phyloP scores from a whole-genome alignment of 1,284 basidiomycete genomes.

The Cutaneotrichosporon sp. region DNA sequence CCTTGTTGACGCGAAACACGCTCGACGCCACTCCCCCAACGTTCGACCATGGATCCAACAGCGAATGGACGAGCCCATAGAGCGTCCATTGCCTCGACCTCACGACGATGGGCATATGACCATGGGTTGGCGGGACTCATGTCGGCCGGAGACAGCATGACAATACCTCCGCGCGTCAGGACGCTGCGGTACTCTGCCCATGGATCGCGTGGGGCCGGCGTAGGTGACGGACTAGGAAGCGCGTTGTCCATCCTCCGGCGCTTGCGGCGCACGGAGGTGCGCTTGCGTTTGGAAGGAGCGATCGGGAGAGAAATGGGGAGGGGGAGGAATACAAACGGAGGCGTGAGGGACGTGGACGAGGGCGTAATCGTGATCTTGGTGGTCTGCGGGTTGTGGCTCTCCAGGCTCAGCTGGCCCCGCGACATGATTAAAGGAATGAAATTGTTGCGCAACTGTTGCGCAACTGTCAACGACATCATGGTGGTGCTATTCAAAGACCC shows the following conservation, averaged over 20 bases:
- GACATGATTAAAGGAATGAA: not conserved
- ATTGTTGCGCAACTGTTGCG: not conserved
- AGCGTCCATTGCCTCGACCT: constrained; percentile 5
- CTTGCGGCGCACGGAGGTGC: not conserved
- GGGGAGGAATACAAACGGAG: not conserved
- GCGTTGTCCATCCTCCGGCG: constrained; percentile 9
- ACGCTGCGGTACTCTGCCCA: not conserved
- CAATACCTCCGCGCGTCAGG: not conserved
- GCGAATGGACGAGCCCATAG: not conserved
- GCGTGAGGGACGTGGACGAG: not conserved
- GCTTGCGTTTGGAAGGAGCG: not conserved
- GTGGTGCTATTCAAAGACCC: not conserved
- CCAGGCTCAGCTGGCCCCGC: no score
- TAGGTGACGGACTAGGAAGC: not conserved
- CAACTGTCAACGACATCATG: not conserved
- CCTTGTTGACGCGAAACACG: not conserved
- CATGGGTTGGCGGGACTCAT: not conserved
- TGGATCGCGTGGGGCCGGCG: constrained; percentile 1
- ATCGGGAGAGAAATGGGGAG: not conserved
- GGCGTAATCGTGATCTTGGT: not conserved
- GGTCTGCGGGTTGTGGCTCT: not conserved
- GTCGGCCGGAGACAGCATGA: constrained; percentile 1
- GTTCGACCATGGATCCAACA: not conserved
- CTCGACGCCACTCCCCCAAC: not conserved
- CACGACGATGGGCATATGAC: not conserved